Conservation (phyloP, 2,329 filamentous ascomycete species). For the Scleromitrula shiraiana region DNA sequence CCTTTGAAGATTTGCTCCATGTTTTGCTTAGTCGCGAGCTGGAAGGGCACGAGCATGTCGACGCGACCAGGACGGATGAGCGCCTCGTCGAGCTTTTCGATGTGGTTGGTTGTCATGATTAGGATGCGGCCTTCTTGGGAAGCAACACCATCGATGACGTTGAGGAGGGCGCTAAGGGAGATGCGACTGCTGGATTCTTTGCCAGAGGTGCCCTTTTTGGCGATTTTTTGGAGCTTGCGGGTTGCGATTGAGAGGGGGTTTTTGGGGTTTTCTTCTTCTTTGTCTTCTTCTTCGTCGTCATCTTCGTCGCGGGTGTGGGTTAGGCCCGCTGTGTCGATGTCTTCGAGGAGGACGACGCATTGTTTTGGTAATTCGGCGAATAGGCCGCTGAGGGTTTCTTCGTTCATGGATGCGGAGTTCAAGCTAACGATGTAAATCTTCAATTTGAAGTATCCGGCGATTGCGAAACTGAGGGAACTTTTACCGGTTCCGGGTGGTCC, state of each 20-base stretch:
- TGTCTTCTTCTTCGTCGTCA: constrained; percentile 9
- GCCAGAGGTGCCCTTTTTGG: not conserved
- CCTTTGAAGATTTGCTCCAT: constrained; percentile 26
- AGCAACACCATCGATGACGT: constrained; percentile 61
- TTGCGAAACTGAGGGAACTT: constrained; percentile 60
- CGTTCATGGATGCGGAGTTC: constrained; percentile 51
- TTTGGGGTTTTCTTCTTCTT: not conserved
- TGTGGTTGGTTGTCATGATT: constrained; percentile 64
- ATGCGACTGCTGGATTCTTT: constrained; percentile 37
- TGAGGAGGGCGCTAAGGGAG: constrained; percentile 57
- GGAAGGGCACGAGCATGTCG: constrained; percentile 51
- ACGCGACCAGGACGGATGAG: constrained; percentile 55
- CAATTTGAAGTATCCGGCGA: constrained; percentile 63
- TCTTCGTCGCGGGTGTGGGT: constrained; percentile 38
- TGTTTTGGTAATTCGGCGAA: constrained; percentile 60
- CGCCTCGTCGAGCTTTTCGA: constrained; percentile 52
- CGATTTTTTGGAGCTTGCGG: not conserved
- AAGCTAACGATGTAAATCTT: constrained; percentile 57
- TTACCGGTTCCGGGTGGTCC: constrained; percentile 78
- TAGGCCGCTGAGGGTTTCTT: constrained; percentile 55
- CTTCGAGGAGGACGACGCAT: constrained; percentile 68
- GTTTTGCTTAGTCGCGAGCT: constrained; percentile 23
- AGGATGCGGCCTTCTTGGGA: constrained; percentile 59
- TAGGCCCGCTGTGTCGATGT: constrained; percentile 66
- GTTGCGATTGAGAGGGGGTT: not conserved